phyloP scores from a whole-genome alignment of 148 eudicot genomes.

The Cornus kousa region DNA sequence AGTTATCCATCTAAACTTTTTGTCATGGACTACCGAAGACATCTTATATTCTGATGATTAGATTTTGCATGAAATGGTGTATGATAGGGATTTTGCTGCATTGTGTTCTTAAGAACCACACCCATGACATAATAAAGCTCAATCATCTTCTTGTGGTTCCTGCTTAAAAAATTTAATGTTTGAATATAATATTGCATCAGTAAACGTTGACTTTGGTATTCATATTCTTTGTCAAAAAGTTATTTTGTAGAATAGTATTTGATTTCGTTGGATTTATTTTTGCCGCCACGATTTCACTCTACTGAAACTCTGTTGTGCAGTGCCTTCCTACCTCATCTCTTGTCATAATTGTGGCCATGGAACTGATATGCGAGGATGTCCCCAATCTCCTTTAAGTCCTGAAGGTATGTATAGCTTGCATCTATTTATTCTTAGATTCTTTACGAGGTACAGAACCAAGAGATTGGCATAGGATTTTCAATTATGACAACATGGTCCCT shows the following conservation, averaged over 20 bases:
- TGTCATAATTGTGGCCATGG: constrained; percentile 98
- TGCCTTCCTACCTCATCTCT: constrained; percentile 78
- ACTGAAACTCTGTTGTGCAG: constrained; percentile 42
- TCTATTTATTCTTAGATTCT: constrained; percentile 19
- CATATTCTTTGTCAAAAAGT: not conserved
- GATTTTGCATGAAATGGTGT: not conserved
- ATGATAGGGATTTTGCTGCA: not conserved
- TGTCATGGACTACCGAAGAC: not conserved
- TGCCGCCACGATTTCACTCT: not conserved
- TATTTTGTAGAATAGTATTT: not conserved
- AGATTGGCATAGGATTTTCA: not conserved
- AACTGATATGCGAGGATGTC: constrained; percentile 93
- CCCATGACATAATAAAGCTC: not conserved
- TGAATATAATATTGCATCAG: not conserved
- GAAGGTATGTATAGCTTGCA: constrained; percentile 59
- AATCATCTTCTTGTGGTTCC: not conserved
- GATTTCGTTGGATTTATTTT: not conserved
- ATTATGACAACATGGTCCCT: not conserved
- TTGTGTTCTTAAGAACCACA: not conserved
- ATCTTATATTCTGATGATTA: not conserved
- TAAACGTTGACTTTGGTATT: not conserved
- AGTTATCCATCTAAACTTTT: not conserved
- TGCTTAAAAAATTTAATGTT: not conserved
- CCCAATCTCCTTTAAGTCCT: constrained; percentile 77
- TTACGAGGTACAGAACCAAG: not conserved